Evolutionary conservation across 1,139 yeast species (phyloP).

Genomic region (Debaryomyces singareniensis): DNA sequence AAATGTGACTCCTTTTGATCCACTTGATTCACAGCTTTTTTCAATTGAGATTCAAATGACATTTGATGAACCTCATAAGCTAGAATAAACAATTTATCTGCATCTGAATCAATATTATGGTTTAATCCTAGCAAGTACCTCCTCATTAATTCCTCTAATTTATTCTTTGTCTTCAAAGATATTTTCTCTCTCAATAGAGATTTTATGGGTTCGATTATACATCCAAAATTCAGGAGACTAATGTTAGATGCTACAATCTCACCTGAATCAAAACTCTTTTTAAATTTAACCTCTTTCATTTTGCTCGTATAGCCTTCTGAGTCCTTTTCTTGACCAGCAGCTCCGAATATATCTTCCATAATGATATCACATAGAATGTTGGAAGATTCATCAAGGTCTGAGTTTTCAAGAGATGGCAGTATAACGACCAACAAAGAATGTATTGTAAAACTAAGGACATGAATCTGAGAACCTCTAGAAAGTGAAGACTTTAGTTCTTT

Average conservation of each 20-base stretch:
- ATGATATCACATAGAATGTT: slow-evolving; percentile 58
- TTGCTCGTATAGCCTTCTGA: slow-evolving; percentile 84
- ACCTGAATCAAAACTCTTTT: slow-evolving; percentile 83
- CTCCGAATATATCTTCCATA: slow-evolving; percentile 92
- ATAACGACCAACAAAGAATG: slow-evolving; percentile 64
- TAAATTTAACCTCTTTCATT: slow-evolving; percentile 86
- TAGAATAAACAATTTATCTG: slow-evolving; percentile 57
- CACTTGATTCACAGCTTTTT: slow-evolving; percentile 4
- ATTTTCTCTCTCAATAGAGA: slow-evolving; percentile 60
- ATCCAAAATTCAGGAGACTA: slow-evolving; percentile 52
- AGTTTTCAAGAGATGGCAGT: slow-evolving; percentile 42
- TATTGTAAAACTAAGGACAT: slow-evolving; percentile 83
- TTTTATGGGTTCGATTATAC: slow-evolving; percentile 65
- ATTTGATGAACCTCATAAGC: slow-evolving; percentile 70
- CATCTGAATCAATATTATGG: slow-evolving; percentile 56
- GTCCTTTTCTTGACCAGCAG: slow-evolving; percentile 91
- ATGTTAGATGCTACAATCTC: slow-evolving; percentile 69
- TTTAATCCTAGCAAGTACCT: slow-evolving; percentile 74
- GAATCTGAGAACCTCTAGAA: slow-evolving; percentile 88
- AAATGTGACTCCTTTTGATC: slow-evolving; percentile 50
- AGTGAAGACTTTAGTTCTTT: slow-evolving; percentile 75
- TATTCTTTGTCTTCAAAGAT: slow-evolving; percentile 62
- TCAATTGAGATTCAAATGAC: slow-evolving; percentile 26
- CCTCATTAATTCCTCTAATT: slow-evolving; percentile 72
- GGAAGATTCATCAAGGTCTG: slow-evolving; percentile 72